Percentiles rank a stretch among this genome's conserved stretches.
Evolutionary conservation across 2,329 filamentous ascomycete genomes (phyloP).

Genomic region (Cucurbitaria berberidis): DNA sequence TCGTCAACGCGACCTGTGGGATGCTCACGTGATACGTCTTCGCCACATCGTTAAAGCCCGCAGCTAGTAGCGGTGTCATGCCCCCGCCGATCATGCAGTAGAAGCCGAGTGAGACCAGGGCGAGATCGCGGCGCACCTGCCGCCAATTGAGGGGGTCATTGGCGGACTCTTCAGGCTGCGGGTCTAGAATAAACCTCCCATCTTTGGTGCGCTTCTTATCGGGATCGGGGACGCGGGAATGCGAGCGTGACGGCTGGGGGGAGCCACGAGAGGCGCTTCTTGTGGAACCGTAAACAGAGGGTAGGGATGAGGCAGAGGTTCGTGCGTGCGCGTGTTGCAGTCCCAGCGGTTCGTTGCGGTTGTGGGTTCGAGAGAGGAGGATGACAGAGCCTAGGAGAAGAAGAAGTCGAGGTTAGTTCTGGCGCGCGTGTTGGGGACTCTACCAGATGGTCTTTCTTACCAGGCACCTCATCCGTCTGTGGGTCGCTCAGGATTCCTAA

Average conservation of each 20-base stretch:
- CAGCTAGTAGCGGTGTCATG: slow-evolving; percentile 87
- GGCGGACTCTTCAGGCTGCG: slow-evolving; percentile 86
- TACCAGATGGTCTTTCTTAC: slow-evolving; percentile 62
- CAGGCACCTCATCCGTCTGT: slow-evolving; percentile 84
- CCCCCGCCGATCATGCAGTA: slow-evolving; percentile 94
- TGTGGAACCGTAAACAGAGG: slow-evolving; percentile 34
- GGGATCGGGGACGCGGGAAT: slow-evolving; percentile 32
- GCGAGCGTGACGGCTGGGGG: slow-evolving; percentile 31
- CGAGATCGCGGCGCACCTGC: slow-evolving; percentile 76
- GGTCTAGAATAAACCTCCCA: slow-evolving; percentile 84
- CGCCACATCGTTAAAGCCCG: slow-evolving; percentile 85
- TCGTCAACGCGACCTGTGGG: slow-evolving; percentile 81
- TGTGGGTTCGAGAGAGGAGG: slow-evolving; percentile 60
- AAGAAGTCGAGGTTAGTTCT: neutral
- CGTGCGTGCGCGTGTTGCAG: slow-evolving; percentile 67
- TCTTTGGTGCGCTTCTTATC: slow-evolving; percentile 78
- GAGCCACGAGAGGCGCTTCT: slow-evolving; percentile 27
- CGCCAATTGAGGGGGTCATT: slow-evolving; percentile 97
- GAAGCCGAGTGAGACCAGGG: slow-evolving; percentile 82
- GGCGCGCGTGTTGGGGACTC: neutral
- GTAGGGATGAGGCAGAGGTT: slow-evolving; percentile 61
- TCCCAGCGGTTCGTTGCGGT: slow-evolving; percentile 68
- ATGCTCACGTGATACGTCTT: slow-evolving; percentile 69
- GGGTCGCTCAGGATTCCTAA: slow-evolving; percentile 85
- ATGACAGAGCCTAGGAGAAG: slow-evolving; percentile 68